phyloP scores from a whole-genome alignment of 2,329 filamentous ascomycete species.

The Ophiostoma tasmaniense region DNA sequence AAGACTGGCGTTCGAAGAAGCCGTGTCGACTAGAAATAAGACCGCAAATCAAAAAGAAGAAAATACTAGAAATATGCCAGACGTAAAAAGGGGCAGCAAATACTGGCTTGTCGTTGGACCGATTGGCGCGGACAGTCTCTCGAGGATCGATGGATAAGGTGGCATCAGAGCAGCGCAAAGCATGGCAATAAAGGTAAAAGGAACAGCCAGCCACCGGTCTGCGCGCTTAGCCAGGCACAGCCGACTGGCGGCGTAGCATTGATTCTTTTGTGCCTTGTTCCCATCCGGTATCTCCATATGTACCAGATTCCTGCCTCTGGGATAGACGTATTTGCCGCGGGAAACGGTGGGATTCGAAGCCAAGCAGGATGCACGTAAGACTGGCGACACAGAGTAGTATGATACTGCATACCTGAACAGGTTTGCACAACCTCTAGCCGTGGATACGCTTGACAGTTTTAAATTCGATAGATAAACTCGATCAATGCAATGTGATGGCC shows the following conservation, averaged over 20 bases:
- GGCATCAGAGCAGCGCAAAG: neutral
- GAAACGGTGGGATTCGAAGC: neutral
- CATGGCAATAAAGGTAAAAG: neutral
- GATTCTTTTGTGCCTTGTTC: neutral
- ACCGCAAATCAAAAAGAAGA: too few species aligned
- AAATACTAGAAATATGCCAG: neutral
- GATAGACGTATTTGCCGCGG: neutral
- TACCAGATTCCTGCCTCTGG: neutral
- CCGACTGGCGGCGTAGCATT: neutral
- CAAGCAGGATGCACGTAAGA: neutral
- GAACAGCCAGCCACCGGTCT: neutral
- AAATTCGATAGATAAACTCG: neutral
- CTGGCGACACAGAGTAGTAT: neutral
- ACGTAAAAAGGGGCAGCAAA: neutral
- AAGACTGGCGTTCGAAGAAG: neutral
- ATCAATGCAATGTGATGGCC: too few species aligned
- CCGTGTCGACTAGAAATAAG: too few species aligned
- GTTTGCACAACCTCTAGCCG: neutral
- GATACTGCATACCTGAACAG: neutral
- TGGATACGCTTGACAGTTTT: neutral
- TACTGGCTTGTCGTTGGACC: neutral
- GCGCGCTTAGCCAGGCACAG: neutral
- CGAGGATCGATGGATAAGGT: neutral
- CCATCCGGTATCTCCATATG: neutral
- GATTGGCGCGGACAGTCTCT: neutral